phyloP scores from a whole-genome alignment of 257 asterid species.

The Solanum medicagineum region DNA sequence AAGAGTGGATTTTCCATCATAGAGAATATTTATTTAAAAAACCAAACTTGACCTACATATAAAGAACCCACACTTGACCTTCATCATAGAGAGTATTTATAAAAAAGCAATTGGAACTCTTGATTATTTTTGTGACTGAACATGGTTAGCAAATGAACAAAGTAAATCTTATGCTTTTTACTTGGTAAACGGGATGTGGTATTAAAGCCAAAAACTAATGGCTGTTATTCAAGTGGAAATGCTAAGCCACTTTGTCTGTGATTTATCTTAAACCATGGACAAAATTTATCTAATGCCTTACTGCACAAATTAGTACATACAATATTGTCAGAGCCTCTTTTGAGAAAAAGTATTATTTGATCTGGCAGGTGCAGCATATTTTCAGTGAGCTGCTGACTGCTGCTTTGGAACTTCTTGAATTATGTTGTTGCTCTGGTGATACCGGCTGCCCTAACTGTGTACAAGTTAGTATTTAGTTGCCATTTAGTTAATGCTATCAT shows the following conservation, averaged over 20 bases:
- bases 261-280: neutral
- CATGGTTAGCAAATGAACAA: neutral
- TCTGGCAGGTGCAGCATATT: conserved; percentile 59
- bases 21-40: neutral
- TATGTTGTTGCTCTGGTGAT: conserved; percentile 72
- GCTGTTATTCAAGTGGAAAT: neutral
- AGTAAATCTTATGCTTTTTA: neutral
- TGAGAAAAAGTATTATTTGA: neutral
- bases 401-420: conserved; percentile 70
- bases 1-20: neutral
- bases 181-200: neutral
- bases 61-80: no score
- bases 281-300: neutral
- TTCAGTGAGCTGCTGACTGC: conserved; percentile 62
- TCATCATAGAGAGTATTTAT: no score
- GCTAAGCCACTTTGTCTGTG: neutral
- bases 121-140: neutral
- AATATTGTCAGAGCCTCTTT: neutral
- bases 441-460: conserved; percentile 87
- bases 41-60: neutral
- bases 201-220: neutral
- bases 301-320: neutral
- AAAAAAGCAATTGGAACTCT: neutral
- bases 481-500: neutral
- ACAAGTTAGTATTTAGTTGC: conserved; percentile 37